A percentile compares a stretch with the other conserved stretches of the same genome.
These are phyloP conservation scores for Xylaria acuta DNA, from an alignment of 495 filamentous ascomycete species.

Conservation along the genomic window DNA sequence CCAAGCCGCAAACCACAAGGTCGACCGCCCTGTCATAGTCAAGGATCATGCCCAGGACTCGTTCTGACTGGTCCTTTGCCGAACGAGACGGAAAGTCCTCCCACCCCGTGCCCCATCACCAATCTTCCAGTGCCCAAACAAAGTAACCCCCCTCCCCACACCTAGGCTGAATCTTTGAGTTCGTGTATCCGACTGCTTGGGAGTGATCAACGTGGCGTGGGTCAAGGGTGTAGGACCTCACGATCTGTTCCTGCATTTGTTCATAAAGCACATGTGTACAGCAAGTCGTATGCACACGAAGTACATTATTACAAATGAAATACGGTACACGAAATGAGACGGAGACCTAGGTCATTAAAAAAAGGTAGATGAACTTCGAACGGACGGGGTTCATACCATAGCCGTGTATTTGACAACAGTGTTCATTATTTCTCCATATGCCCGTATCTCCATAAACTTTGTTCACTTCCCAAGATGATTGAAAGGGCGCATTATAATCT, in stretches of 20 bases:
- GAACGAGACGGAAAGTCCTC: slow-evolving; percentile 10
- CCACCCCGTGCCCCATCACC: not conserved
- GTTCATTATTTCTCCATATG: not conserved
- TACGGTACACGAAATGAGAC: not conserved
- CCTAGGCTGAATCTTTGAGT: slow-evolving; percentile 2
- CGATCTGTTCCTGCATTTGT: slow-evolving; percentile 8
- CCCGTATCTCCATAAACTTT: not conserved
- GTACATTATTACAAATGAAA: not conserved
- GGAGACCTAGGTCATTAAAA: not conserved
- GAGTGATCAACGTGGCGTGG: slow-evolving; percentile 24
- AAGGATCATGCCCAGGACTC: not conserved
- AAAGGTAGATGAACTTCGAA: not conserved
- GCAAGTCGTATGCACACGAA: not conserved
- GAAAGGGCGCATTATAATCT: not conserved
- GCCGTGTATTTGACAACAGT: not conserved
- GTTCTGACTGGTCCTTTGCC: slow-evolving; percentile 28
- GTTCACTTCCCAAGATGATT: not conserved
- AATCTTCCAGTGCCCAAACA: not conserved
- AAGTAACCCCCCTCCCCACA: slow-evolving; percentile 6
- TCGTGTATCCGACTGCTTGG: slow-evolving; percentile 26
- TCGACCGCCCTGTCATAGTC: not conserved
- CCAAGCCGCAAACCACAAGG: slow-evolving; percentile 17
- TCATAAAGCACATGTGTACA: not conserved
- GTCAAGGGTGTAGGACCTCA: slow-evolving; percentile 1
- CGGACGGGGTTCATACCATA: not conserved